Evolutionary conservation across 345 rosid species (phyloP).

Genomic region (Firmiana major): DNA sequence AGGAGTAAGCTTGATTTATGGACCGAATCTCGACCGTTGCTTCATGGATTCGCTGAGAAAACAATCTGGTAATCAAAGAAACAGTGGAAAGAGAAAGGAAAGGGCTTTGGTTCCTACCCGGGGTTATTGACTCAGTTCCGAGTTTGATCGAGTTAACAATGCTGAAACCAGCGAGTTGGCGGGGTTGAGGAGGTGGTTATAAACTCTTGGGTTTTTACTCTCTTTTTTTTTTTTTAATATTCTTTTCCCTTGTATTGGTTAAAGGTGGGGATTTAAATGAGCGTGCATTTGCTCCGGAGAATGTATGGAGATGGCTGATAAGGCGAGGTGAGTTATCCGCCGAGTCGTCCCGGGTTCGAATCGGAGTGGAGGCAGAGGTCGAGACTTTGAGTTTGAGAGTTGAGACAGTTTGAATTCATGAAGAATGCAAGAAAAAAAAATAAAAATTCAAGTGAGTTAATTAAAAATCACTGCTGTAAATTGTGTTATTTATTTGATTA

Average conservation of each 20-base stretch:
- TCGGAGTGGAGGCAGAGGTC: conserved; percentile 30
- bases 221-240: background rate
- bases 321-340: conserved; percentile 41
- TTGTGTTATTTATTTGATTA: conserved; percentile 22
- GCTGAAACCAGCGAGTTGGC: conserved; percentile 11
- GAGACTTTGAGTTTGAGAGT: too few species aligned
- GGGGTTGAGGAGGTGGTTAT: conserved; percentile 17
- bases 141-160: conserved; percentile 12
- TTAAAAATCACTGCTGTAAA: conserved; percentile 21
- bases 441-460: background rate
- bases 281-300: conserved; percentile 20
- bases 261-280: background rate
- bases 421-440: conserved; percentile 7
- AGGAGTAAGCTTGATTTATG: conserved; percentile 44
- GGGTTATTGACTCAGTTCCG: conserved; percentile 32
- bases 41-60: conserved; percentile 49
- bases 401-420: background rate
- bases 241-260: background rate
- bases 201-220: conserved; percentile 3
- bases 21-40: conserved; percentile 81
- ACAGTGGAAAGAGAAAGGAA: background rate
- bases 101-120: conserved; percentile 26
- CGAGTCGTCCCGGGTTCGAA: conserved; percentile 69
- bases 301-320: conserved; percentile 61
- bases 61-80: conserved; percentile 37